Evolutionary conservation across 371 early-diverging fungal species (phyloP).

Genomic region (Fennellomyces sp.): DNA sequence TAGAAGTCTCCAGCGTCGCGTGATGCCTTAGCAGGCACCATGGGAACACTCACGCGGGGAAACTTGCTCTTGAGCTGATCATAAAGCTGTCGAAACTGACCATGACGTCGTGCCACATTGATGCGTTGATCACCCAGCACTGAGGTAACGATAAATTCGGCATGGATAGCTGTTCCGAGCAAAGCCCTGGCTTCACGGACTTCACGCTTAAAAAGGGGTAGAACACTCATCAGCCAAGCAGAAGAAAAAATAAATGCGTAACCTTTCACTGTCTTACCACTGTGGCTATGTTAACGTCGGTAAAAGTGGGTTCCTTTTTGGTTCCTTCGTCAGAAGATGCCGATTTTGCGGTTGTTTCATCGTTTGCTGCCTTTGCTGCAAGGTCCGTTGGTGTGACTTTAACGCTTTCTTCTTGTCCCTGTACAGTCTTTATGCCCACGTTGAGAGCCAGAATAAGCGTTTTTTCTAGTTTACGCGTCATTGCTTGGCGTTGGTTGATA

Average conservation of each 20-base stretch:
- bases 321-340: constrained; percentile 10
- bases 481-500: constrained; percentile 35
- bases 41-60: constrained; percentile 35
- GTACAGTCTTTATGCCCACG: constrained; percentile 41
- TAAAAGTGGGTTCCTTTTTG: neutral
- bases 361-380: neutral
- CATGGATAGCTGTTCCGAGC: constrained; percentile 22
- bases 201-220: constrained; percentile 19
- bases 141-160: constrained; percentile 42
- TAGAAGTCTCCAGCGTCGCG: constrained; percentile 20
- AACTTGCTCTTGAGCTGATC: constrained; percentile 31
- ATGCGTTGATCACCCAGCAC: constrained; percentile 10
- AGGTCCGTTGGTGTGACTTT: constrained; percentile 18
- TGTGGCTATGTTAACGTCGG: constrained; percentile 23
- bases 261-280: constrained; percentile 15
- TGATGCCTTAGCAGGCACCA: constrained; percentile 20
- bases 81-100: constrained; percentile 41
- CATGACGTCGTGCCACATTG: constrained; percentile 41
- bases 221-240: no score
- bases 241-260: neutral
- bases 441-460: constrained; percentile 34
- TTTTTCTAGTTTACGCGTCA: constrained; percentile 41
- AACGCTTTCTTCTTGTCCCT: constrained; percentile 44
- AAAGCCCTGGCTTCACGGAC: constrained; percentile 20
- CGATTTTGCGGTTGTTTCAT: neutral